Conservation (phyloP, 768 basidiomycete genomes). For the Amanita rubescens region DNA sequence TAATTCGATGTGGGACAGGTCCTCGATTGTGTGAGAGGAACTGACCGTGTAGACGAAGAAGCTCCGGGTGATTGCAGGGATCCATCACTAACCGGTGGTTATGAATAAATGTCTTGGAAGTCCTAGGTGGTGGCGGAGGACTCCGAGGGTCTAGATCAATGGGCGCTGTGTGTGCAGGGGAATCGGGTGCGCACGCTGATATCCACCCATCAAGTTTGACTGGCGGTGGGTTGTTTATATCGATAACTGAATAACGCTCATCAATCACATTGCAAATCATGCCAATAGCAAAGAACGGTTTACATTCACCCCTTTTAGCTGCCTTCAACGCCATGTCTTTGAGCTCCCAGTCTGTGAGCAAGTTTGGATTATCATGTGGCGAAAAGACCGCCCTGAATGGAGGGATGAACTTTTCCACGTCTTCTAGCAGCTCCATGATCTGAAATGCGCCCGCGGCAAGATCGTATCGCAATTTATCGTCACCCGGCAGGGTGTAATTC, state of each 20-base stretch:
- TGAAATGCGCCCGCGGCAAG: conserved; percentile 24
- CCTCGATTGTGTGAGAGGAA: conserved; percentile 42
- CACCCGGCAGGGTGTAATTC: conserved; percentile 21
- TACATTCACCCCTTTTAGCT: conserved; percentile 30
- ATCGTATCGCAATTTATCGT: conserved; percentile 14
- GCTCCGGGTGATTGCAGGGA: conserved; percentile 35
- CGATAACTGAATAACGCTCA: conserved; percentile 19
- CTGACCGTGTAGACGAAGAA: conserved; percentile 38
- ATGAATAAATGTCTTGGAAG: conserved; percentile 37
- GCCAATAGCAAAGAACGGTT: conserved; percentile 10
- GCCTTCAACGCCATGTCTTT: conserved; percentile 28
- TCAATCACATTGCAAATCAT: not conserved
- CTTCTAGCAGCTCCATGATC: conserved; percentile 32
- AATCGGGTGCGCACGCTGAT: conserved; percentile 30
- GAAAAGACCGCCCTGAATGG: conserved; percentile 44
- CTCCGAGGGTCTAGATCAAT: conserved; percentile 14
- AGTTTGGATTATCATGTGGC: conserved; percentile 42
- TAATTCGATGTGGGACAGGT: conserved; percentile 30
- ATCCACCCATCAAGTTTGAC: conserved; percentile 28
- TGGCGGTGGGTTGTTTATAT: conserved; percentile 23
- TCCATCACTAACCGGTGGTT: conserved; percentile 37
- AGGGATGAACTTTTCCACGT: conserved; percentile 33
- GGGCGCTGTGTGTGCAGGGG: conserved; percentile 16
- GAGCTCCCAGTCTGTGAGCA: conserved; percentile 29
- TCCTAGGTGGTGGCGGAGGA: conserved; percentile 12